Evolutionary conservation across 2,329 filamentous ascomycete species (phyloP), one percentile per base, ranked within the genome.

Genomic region (Diaporthe vaccinii): DNA sequence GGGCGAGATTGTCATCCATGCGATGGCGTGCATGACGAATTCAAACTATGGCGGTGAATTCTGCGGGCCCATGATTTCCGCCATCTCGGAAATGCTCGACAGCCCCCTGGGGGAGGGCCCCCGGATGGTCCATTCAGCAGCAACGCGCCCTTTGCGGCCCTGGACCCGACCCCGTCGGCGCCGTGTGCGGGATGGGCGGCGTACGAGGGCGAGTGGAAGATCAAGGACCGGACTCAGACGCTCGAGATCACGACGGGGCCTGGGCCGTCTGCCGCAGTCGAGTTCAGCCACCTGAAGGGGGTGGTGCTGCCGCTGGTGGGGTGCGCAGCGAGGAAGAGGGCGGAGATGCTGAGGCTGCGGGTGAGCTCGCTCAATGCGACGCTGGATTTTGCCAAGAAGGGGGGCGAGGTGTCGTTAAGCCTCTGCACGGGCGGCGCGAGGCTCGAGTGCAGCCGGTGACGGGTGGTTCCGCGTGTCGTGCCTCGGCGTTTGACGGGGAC

Each of bases 1-100:
- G n/a, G 36, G 34, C 5, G 34, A 59, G 31, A 28, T 73, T 57
- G 39, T 36, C 25, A 39, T 75, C 44, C 36, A 49, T 31, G 74
- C 74, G 15, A 71, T 73, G n/a, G 59, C 74, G 17, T 51, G 65
- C 59, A 73, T 75, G 74, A 75, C 74, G 0, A 73, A 75, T 44
- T 73, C 74, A 2, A 69, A 75, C 53, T 73, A 68, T n/a, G 74
- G 74, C 25, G 70, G 55, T 14, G 74, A 68, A 1, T n/a, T 75
- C n/a, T 46, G 72, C 34, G 61, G 69, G 1, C 74, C 74, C 0
- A 55, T 73, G 28, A 36, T 73, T 6, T 9, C 12, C 34, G 74
- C 74, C 70, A 39, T 75, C 61, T 39, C 69, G 41, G 59, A 73
- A 36, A n/a, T 68, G 49, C 53, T 75, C n/a, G 74, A 73, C 53